phyloP scores from a whole-genome alignment of 331 rosid species.

The Stylosanthes scabra region DNA sequence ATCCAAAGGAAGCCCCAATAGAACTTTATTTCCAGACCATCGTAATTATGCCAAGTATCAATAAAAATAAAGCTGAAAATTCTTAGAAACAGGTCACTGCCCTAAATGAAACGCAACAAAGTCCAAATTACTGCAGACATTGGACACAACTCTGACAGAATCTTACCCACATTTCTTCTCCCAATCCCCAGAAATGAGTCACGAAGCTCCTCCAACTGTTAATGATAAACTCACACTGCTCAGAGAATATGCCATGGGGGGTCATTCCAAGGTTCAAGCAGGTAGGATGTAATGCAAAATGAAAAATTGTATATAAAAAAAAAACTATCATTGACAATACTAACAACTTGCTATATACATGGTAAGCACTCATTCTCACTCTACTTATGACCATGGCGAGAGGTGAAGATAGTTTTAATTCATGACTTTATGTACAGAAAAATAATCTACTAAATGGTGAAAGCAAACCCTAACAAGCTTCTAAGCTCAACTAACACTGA shows the following conservation, averaged over 20 bases:
- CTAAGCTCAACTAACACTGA: not conserved
- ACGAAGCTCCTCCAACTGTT: conserved; percentile 31
- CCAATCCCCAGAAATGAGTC: conserved; percentile 36
- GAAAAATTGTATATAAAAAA: conserved; percentile 7
- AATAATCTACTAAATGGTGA: conserved; percentile 11
- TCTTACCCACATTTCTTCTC: conserved; percentile 28
- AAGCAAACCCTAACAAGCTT: not conserved
- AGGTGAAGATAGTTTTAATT: conserved; percentile 16
- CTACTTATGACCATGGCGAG: conserved; percentile 9
- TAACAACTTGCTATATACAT: not conserved
- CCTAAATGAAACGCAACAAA: conserved; percentile 20
- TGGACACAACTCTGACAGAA: conserved; percentile 28
- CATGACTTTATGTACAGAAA: conserved; percentile 5
- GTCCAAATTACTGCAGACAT: conserved; percentile 28
- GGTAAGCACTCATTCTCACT: not conserved
- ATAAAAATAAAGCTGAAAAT: conserved; percentile 11
- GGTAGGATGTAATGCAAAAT: conserved; percentile 21
- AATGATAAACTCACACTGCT: conserved; percentile 19
- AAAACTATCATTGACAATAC: conserved; percentile 7
- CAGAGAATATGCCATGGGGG: conserved; percentile 28
- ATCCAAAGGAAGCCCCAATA: conserved; percentile 17
- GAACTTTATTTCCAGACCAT: conserved; percentile 21
- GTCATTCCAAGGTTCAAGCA: conserved; percentile 29
- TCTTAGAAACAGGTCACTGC: conserved; percentile 21
- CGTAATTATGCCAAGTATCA: conserved; percentile 3